phyloP scores from a whole-genome alignment of 768 basidiomycete genomes.

The Amanita muscaria region DNA sequence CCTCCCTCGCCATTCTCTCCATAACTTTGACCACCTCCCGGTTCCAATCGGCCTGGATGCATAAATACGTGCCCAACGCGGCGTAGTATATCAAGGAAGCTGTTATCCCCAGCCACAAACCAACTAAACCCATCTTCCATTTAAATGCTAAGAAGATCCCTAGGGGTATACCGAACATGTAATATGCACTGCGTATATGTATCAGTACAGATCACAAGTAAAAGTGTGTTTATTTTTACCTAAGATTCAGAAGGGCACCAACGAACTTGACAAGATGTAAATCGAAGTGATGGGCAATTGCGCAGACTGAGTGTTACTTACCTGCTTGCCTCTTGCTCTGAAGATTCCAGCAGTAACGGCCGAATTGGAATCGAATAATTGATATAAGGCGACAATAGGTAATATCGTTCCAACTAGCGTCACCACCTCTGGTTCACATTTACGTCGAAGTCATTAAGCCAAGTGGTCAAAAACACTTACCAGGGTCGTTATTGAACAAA shows the following conservation, averaged over 20 bases:
- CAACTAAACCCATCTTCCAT: no score
- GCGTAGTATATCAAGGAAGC: no score
- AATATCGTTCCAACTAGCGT: slow-evolving; percentile 57
- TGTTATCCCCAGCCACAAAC: no score
- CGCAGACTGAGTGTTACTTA: slow-evolving; percentile 14
- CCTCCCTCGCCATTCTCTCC: no score
- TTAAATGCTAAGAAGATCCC: no score
- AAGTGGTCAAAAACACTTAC: slow-evolving; percentile 26
- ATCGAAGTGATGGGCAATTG: neutral
- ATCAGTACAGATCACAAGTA: neutral
- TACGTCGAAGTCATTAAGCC: slow-evolving; percentile 1
- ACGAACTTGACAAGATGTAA: slow-evolving; percentile 25
- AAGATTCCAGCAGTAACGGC: slow-evolving; percentile 71
- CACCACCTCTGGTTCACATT: slow-evolving; percentile 49
- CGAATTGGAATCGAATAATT: slow-evolving; percentile 75
- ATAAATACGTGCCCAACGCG: slow-evolving; percentile 43
- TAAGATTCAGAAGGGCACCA: no score
- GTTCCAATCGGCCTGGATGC: no score
- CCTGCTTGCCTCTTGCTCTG: slow-evolving; percentile 76
- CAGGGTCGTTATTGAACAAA: slow-evolving; percentile 63
- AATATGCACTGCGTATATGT: slow-evolving; percentile 47
- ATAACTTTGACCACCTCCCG: no score
- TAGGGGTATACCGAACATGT: no score
- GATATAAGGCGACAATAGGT: slow-evolving; percentile 70
- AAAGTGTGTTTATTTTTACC: slow-evolving; percentile 27